These are phyloP conservation scores for Lactifluus rugatus DNA, from an alignment of 768 basidiomycete species.

Conservation along the genomic window DNA sequence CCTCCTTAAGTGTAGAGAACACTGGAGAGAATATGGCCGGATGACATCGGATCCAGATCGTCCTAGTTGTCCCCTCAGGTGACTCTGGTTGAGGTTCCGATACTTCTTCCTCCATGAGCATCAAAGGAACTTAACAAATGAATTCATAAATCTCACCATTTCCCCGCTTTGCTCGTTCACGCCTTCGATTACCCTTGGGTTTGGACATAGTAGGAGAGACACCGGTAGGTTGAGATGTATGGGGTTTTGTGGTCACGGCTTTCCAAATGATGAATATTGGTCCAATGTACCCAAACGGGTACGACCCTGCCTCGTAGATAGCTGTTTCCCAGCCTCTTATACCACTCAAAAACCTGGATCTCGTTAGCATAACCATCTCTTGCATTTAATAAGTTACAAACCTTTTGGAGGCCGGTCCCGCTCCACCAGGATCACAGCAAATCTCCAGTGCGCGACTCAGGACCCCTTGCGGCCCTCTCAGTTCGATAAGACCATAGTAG, in stretches of 20 bases:
- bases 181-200: conserved; percentile 23
- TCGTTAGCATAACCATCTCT: conserved; percentile 2
- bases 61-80: conserved; percentile 26
- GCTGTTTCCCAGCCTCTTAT: conserved; percentile 56
- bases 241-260: conserved; percentile 24
- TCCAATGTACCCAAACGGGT: conserved; percentile 62
- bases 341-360: conserved; percentile 52
- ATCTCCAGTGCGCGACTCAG: conserved; percentile 42
- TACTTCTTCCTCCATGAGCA: conserved; percentile 18
- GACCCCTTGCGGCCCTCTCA: conserved; percentile 52
- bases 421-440: conserved; percentile 57
- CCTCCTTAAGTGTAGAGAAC: conserved; percentile 39
- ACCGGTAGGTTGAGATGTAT: not conserved
- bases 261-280: conserved; percentile 72
- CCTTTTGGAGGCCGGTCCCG: conserved; percentile 53
- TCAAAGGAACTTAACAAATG: not conserved
- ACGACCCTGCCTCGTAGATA: conserved; percentile 51
- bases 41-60: conserved; percentile 72
- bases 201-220: not conserved
- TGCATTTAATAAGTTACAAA: conserved; percentile 22
- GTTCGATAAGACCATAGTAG: conserved; percentile 67
- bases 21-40: conserved; percentile 58
- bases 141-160: not conserved
- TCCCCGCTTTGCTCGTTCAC: conserved; percentile 21
- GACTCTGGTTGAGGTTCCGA: conserved; percentile 22